Base-by-base conservation (phyloP, 768 basidiomycete genomes). In the Termitomyces sp. region DNA sequence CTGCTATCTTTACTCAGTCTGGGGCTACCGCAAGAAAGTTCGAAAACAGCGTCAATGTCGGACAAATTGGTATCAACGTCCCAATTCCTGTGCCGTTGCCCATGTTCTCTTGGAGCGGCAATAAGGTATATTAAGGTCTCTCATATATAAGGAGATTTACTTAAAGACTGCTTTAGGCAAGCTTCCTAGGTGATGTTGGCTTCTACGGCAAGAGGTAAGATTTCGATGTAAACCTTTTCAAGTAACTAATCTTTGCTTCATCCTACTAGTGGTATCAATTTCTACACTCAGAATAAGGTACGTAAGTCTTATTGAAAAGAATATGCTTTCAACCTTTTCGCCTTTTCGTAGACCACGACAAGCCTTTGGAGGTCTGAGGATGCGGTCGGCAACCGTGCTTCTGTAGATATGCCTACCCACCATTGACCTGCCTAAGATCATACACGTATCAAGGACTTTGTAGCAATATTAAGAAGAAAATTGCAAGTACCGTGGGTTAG, bases 61-160 rank as follows among this genome's bases (percentile, higher is more conserved):
- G 94, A 22, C 94, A 91, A 70, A 83, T 99, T 64, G 96, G 96
- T 41, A 84, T 98, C 68, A 98, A 95, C 66, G 87, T 94, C 9
- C 90, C 91, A 3, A 93, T 93, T 48, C 91, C 94, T 13, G 96
- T 99, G 5, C 96, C 96, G 42, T 64, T 82, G 53, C 89, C 89
- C 15, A 95, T 97, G 91, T 98, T 97, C 75, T 83, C 92, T 27
- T 96, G 93, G 93, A 93, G 90, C 63, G 96, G 97, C 25, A 96
- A 94, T 75, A 96, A 94, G 78, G 81, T 78, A 46, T 52, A 59
- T 45, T 44, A 10, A 50, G n/a, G 3, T 27, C 35, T 13, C n/a
- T 40, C 22, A n/a, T 5, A 31, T 18, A 15, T 22, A 15, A 48
- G 50, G 40, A 47, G 32, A 57, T 20, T 48, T 20, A 18, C 39